Percentiles rank a stretch among this genome's conserved stretches.
Conservation (phyloP, 768 basidiomycete species). For the Trametes meyenii region DNA sequence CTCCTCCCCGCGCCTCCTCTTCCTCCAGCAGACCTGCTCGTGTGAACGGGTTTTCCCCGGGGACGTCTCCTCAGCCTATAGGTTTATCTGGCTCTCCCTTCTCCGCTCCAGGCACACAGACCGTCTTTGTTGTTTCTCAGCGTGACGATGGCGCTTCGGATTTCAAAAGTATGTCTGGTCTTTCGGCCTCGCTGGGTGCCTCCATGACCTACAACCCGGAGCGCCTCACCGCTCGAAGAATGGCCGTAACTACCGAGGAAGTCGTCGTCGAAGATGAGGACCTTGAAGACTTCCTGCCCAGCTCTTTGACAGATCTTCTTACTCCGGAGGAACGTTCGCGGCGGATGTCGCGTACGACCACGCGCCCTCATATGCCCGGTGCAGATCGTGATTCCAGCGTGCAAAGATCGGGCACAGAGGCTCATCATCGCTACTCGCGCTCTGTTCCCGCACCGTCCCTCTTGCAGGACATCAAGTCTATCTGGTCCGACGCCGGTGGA, state of each 20-base stretch:
- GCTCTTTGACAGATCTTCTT: conserved; percentile 84
- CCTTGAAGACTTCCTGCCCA: conserved; percentile 87
- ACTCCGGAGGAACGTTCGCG: conserved; percentile 87
- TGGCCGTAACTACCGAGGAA: conserved; percentile 28
- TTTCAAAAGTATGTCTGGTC: conserved; percentile 48
- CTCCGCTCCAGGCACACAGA: conserved; percentile 70
- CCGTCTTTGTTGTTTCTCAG: conserved; percentile 49
- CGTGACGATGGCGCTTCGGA: conserved; percentile 35
- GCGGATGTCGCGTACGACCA: conserved; percentile 75
- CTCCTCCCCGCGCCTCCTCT: conserved; percentile 59
- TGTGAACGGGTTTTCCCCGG: conserved; percentile 54
- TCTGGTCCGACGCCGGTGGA: conserved; percentile 68
- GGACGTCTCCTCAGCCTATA: conserved; percentile 55
- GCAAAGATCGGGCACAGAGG: conserved; percentile 31
- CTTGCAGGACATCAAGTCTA: conserved; percentile 73
- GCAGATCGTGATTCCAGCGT: conserved; percentile 28
- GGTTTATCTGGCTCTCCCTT: conserved; percentile 68
- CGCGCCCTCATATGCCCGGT: conserved; percentile 30
- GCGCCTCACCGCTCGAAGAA: conserved; percentile 13
- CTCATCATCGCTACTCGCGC: conserved; percentile 75
- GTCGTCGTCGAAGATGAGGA: conserved; percentile 72
- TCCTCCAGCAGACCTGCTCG: conserved; percentile 40
- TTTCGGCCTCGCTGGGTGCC: conserved; percentile 68
- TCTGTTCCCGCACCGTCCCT: conserved; percentile 81
- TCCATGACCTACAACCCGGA: conserved; percentile 47